These are phyloP conservation scores for Lyophyllum atratum DNA, from an alignment of 768 basidiomycete genomes.

Conservation along the genomic window DNA sequence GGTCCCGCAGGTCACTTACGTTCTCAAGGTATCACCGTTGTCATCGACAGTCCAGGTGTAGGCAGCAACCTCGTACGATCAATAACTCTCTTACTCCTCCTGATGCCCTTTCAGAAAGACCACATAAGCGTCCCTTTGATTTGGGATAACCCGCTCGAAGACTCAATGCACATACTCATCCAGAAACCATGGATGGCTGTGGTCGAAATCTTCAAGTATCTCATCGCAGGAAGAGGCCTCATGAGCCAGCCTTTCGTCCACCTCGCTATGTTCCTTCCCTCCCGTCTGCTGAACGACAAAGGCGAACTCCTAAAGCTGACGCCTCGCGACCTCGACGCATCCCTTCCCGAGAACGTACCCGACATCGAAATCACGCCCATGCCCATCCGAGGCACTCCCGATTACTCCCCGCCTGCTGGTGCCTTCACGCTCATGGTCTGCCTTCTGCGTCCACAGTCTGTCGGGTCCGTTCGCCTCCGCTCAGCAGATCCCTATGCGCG, in stretches of 20 bases:
- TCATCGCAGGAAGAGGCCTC: constrained; percentile 34
- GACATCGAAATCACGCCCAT: constrained; percentile 40
- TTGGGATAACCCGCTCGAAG: constrained; percentile 32
- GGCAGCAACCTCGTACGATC: constrained; percentile 29
- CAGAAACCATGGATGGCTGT: constrained; percentile 26
- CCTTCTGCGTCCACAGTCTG: constrained; percentile 22
- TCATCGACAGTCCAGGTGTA: constrained; percentile 34
- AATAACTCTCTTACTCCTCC: background rate
- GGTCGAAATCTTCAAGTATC: constrained; percentile 33
- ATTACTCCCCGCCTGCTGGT: constrained; percentile 20
- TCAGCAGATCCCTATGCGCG: constrained; percentile 29
- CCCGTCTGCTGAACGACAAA: constrained; percentile 25
- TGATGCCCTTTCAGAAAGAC: constrained; percentile 29
- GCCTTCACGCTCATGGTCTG: constrained; percentile 21
- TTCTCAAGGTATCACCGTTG: constrained; percentile 25
- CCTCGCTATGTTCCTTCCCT: constrained; percentile 29
- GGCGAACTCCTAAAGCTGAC: too few species aligned
- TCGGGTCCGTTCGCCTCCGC: constrained; percentile 20
- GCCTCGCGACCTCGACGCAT: constrained; percentile 19
- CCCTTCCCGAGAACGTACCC: constrained; percentile 27
- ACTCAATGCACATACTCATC: constrained; percentile 30
- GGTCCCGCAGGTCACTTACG: constrained; percentile 38
- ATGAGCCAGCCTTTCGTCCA: constrained; percentile 26
- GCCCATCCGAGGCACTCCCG: constrained; percentile 13
- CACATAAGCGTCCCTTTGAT: constrained; percentile 35